These are phyloP conservation scores for Trypanosoma platydactyli DNA, from an alignment of 208 protist species.

Conservation along the genomic window DNA sequence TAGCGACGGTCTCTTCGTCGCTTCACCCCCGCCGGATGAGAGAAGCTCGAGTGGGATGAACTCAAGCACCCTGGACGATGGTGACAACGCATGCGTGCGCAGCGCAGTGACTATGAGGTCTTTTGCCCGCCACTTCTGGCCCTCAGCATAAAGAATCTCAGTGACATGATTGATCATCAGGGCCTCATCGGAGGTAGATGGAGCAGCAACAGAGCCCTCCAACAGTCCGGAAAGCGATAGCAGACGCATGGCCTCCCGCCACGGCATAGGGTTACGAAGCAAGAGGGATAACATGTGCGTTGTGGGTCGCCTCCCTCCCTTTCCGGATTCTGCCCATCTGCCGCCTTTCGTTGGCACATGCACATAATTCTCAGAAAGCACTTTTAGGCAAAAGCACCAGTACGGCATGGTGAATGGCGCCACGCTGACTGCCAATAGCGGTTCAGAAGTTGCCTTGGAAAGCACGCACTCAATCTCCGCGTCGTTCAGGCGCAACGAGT, in stretches of 20 bases:
- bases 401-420: neutral
- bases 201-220: neutral
- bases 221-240: constrained; percentile 1
- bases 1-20: neutral
- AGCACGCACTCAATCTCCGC: constrained; percentile 56
- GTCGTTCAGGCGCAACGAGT: constrained; percentile 37
- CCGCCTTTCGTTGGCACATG: neutral
- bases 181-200: neutral
- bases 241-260: constrained; percentile 39
- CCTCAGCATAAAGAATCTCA: constrained; percentile 27
- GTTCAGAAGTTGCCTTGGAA: constrained; percentile 35
- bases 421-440: neutral
- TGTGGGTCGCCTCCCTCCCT: constrained; percentile 25
- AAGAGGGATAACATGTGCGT: constrained; percentile 45
- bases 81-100: constrained; percentile 12
- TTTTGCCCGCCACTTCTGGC: constrained; percentile 2
- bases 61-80: constrained; percentile 26
- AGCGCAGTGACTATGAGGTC: constrained; percentile 5
- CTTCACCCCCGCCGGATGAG: neutral
- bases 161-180: constrained; percentile 27
- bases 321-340: neutral
- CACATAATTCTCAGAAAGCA: constrained; percentile 44
- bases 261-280: constrained; percentile 41
- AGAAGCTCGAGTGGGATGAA: constrained; percentile 19
- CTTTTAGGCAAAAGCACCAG: constrained; percentile 44